Percentiles rank a stretch among this genome's conserved stretches.
Evolutionary conservation across 768 basidiomycete genomes (phyloP).

Genomic region (Hypsizygus marmoreus): DNA sequence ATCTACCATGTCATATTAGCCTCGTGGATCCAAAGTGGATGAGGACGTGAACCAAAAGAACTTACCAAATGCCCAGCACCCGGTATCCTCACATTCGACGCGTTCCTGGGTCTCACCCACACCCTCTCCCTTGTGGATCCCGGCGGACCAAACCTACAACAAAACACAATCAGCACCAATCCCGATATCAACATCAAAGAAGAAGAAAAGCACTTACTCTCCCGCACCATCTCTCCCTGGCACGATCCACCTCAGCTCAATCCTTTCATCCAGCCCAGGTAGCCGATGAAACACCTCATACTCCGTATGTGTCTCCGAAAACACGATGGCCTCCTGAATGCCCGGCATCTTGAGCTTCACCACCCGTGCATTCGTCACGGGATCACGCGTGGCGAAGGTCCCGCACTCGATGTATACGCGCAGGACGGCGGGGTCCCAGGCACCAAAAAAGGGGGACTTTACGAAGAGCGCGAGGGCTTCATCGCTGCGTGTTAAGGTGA

Average conservation of each 20-base stretch:
- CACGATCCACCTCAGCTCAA: constrained; percentile 57
- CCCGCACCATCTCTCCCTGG: constrained; percentile 41
- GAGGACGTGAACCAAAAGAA: constrained; percentile 2
- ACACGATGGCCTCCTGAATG: constrained; percentile 64
- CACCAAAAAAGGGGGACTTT: constrained; percentile 63
- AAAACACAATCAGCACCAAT: no score
- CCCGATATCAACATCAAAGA: not conserved
- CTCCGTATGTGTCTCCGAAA: constrained; percentile 47
- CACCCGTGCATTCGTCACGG: constrained; percentile 28
- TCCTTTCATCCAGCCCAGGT: constrained; percentile 46
- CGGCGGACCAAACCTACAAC: constrained; percentile 31
- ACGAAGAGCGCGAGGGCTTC: constrained; percentile 56
- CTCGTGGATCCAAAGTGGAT: not conserved
- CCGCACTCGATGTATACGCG: constrained; percentile 62
- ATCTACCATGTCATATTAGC: constrained; percentile 27
- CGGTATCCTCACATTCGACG: constrained; percentile 40
- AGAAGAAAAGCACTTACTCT: constrained; percentile 30
- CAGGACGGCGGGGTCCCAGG: constrained; percentile 70
- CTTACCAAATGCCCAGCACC: constrained; percentile 48
- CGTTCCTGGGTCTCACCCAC: constrained; percentile 44
- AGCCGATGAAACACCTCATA: constrained; percentile 46
- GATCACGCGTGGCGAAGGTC: constrained; percentile 38
- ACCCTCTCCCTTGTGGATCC: constrained; percentile 38
- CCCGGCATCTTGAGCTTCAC: constrained; percentile 67
- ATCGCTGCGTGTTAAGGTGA: constrained; percentile 39